These are phyloP conservation scores for Wallacemonas sp. DNA, from an alignment of 208 protist species.

Conservation along the genomic window DNA sequence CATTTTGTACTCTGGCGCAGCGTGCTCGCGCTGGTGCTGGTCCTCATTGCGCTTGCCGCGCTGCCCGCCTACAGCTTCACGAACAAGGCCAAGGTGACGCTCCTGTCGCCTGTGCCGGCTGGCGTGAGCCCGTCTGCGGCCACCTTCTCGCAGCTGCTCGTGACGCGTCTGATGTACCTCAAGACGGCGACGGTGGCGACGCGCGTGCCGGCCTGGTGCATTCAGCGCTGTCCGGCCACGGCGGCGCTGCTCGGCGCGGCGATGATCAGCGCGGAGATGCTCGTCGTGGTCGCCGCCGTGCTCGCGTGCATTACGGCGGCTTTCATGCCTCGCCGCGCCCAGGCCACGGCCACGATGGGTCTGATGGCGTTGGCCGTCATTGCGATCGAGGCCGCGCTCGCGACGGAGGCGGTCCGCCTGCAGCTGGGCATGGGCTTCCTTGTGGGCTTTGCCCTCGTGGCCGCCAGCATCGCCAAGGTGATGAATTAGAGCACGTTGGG, in stretches of 20 bases:
- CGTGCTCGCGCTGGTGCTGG: constrained; percentile 31
- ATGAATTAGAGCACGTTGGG: constrained; percentile 17
- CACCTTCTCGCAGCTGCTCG: constrained; percentile 33
- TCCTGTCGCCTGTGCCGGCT: constrained; percentile 20
- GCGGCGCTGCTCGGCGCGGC: constrained; percentile 1
- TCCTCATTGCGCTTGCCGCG: constrained; percentile 38
- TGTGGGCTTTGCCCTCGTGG: constrained; percentile 34
- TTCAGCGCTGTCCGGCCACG: constrained; percentile 17
- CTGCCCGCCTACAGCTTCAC: constrained; percentile 70
- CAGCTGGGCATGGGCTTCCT: constrained; percentile 49
- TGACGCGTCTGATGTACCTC: constrained; percentile 29
- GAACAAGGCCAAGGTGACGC: constrained; percentile 26
- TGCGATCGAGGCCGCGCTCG: constrained; percentile 34
- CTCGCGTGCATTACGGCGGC: constrained; percentile 47
- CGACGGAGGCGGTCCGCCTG: constrained; percentile 19
- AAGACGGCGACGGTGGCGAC: constrained; percentile 8
- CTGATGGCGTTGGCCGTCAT: constrained; percentile 48
- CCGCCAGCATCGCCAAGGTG: constrained; percentile 28
- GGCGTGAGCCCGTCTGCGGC: constrained; percentile 19
- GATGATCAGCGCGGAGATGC: constrained; percentile 20
- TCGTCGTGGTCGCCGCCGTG: constrained; percentile 43
- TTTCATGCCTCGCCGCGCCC: constrained; percentile 55
- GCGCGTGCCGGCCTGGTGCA: constrained; percentile 12
- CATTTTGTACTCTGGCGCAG: constrained; percentile 36
- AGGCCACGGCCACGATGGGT: constrained; percentile 36